Conservation (phyloP, 225 moss, liverwort and hornwort species). For the Marchantia polymorpha region DNA sequence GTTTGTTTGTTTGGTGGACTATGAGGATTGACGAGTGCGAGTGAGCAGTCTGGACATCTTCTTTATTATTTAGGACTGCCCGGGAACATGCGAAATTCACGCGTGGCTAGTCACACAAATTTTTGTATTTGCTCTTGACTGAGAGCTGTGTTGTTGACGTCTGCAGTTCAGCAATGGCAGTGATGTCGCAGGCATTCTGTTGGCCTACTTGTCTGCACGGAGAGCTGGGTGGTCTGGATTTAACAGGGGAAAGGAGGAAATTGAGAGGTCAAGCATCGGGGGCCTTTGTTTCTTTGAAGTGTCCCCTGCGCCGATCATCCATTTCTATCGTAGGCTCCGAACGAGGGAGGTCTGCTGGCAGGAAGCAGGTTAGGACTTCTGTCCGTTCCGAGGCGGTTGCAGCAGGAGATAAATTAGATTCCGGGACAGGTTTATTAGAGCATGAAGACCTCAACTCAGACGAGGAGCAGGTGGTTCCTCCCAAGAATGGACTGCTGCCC, state of each 20-base stretch:
- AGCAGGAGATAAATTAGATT: conserved; percentile 28
- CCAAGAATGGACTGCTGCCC: background rate
- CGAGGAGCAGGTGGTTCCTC: background rate
- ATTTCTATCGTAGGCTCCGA: conserved; percentile 12
- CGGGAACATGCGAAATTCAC: background rate
- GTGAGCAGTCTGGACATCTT: too few relatives aligned
- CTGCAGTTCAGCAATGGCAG: conserved; percentile 30
- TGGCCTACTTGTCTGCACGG: conserved; percentile 19
- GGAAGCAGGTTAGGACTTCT: background rate
- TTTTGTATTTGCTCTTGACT: background rate
- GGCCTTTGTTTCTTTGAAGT: conserved; percentile 22
- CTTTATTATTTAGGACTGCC: too few relatives aligned
- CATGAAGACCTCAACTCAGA: conserved; percentile 23
- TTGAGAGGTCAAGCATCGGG: background rate
- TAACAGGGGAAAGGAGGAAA: conserved; percentile 5
- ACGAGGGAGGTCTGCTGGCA: conserved; percentile 2
- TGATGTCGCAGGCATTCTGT: conserved; percentile 40
- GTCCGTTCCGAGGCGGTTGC: conserved; percentile 6
- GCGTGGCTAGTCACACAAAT: background rate
- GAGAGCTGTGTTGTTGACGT: conserved; percentile 2
- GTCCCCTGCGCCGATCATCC: conserved; percentile 18
- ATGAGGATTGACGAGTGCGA: too few relatives aligned
- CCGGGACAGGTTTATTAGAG: conserved; percentile 38
- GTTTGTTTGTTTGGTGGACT: background rate
- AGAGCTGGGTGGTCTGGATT: conserved; percentile 16